Conservation (phyloP, 129 eudicot species). For the Flaveria sonorensis region DNA sequence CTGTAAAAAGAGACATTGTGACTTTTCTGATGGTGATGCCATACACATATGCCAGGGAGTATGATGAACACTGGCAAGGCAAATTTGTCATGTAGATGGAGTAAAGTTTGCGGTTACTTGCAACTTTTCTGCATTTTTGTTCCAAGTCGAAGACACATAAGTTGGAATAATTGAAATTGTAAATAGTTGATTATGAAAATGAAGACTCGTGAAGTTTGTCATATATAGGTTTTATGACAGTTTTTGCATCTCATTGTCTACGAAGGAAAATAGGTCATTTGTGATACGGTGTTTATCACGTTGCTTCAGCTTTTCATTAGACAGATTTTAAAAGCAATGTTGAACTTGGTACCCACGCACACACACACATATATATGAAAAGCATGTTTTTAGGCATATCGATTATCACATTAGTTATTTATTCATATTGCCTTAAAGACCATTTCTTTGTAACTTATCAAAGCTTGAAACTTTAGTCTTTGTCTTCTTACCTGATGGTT, state of each 20-base stretch:
- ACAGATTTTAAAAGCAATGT: neutral
- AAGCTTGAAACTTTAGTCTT: slow-evolving; percentile 4
- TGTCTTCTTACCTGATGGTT: neutral
- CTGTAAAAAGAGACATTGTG: neutral
- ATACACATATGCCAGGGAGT: neutral
- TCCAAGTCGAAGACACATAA: neutral
- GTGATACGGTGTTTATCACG: neutral
- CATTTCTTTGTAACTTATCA: slow-evolving; percentile 1
- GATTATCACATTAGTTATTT: neutral
- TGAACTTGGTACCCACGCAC: neutral
- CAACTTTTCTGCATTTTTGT: neutral
- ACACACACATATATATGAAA: no score
- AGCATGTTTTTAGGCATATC: neutral
- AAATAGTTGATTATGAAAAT: neutral
- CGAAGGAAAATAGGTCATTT: neutral
- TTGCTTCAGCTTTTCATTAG: neutral
- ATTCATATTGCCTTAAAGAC: neutral
- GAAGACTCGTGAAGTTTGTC: neutral
- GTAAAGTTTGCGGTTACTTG: neutral
- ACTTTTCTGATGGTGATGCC: neutral
- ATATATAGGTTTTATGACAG: neutral
- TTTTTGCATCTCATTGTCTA: neutral
- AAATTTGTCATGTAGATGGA: neutral
- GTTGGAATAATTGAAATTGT: neutral
- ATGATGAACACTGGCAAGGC: neutral